Evolutionary conservation across 148 eudicot species (phyloP), one percentile per base, ranked within the genome.

Genomic region (Talinum fruticosum): DNA sequence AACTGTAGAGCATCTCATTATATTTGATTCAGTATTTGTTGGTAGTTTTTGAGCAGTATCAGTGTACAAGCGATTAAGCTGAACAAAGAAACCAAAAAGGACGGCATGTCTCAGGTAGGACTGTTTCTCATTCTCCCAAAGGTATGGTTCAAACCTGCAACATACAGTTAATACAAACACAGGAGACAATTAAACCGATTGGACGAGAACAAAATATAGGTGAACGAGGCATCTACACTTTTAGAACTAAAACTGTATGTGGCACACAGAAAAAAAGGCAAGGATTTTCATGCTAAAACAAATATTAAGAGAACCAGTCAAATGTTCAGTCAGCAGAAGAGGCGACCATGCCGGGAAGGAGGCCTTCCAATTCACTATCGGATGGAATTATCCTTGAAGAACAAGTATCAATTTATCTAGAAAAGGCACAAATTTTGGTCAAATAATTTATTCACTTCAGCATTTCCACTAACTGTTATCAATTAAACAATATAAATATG

Each of bases 61-160:
- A 8, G 66, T 62, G 23, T 62, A 62, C 32, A 62, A 62, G 33
- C 66, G 66, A 28, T 89, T 91, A 71, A 96, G 96, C 84, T 96
- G 99, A 81, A 93, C 97, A 86, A 96, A 96, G 89, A 96, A 96
- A 33, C 99, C 99, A 76, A 89, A 93, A 35, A 96, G 94, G 77
- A 96, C 93, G 79, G 97, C 94, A 78, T 96, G 97, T 78, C 99
- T 88, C 66, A 96, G 87, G 79, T 91, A 93, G 38, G 94, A 92
- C 84, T 96, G 99, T 80, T 82, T 96, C 86, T 91, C 99, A 85
- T 93, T 96, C 86, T 96, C 97, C 99, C 97, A 93, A 34, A 96
- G 86, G 83, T 93, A 96, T 45, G 97, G 97, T 80, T 96, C 95
- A 82, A 86, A 93, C 87, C 99, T 96, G 82, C 84, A 83, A 62